These are phyloP conservation scores for Phialophora chinensis DNA, from an alignment of 2,329 filamentous ascomycete genomes.

Conservation along the genomic window DNA sequence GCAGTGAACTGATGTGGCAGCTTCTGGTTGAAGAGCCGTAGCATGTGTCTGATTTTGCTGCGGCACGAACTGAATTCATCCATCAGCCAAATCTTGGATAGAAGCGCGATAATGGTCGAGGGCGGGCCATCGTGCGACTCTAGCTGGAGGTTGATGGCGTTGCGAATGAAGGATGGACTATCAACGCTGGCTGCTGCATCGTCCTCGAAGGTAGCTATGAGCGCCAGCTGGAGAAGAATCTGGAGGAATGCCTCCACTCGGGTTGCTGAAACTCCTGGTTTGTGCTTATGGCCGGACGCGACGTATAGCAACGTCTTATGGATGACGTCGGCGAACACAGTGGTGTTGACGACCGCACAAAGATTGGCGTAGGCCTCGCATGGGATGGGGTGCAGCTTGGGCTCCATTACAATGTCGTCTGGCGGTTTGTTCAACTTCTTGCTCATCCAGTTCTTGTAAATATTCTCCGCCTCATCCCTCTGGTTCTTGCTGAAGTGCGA, in stretches of 20 bases:
- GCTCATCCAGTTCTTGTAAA: slow-evolving; percentile 85
- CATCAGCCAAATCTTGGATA: slow-evolving; percentile 63
- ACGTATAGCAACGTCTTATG: slow-evolving; percentile 87
- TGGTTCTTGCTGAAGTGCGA: slow-evolving; percentile 97
- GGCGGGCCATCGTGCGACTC: slow-evolving; percentile 41
- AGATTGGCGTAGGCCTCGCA: slow-evolving; percentile 79
- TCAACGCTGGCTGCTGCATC: slow-evolving; percentile 60
- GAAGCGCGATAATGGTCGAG: slow-evolving; percentile 58
- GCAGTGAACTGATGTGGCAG: slow-evolving; percentile 73
- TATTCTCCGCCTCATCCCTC: slow-evolving; percentile 88
- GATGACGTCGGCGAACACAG: slow-evolving; percentile 86
- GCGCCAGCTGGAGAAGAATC: slow-evolving; percentile 82
- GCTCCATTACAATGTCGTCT: slow-evolving; percentile 89
- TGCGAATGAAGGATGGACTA: slow-evolving; percentile 72
- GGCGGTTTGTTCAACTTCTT: slow-evolving; percentile 81
- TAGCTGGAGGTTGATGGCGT: slow-evolving; percentile 64
- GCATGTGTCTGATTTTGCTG: slow-evolving; percentile 80
- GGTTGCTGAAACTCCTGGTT: slow-evolving; percentile 77
- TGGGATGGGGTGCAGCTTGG: slow-evolving; percentile 75
- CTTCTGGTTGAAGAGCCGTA: slow-evolving; percentile 84
- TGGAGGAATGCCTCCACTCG: slow-evolving; percentile 91
- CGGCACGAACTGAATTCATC: slow-evolving; percentile 82
- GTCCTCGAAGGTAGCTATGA: slow-evolving; percentile 87
- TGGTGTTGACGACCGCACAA: slow-evolving; percentile 78
- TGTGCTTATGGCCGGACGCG: slow-evolving; percentile 69